phyloP scores from a whole-genome alignment of 305 asterid genomes.

The Solanum hybrid region DNA sequence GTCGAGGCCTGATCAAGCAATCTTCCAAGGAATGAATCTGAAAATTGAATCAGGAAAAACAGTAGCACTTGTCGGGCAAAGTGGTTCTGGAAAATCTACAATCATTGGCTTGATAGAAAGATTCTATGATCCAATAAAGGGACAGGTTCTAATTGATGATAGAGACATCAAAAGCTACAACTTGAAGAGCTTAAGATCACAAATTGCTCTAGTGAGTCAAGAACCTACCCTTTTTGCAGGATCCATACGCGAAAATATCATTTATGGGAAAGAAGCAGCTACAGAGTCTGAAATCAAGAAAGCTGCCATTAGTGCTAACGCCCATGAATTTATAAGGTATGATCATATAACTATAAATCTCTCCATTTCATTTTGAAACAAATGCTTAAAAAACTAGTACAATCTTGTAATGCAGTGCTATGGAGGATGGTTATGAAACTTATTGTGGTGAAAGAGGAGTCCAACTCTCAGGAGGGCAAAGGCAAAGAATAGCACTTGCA shows the following conservation, averaged over 20 bases:
- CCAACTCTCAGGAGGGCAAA: constrained; percentile 77
- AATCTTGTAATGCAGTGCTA: constrained; percentile 29
- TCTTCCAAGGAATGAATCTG: constrained; percentile 50
- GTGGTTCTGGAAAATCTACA: constrained; percentile 83
- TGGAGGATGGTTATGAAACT: constrained; percentile 59
- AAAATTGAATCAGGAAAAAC: constrained; percentile 51
- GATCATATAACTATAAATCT: neutral
- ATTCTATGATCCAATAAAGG: constrained; percentile 63
- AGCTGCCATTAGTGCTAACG: constrained; percentile 61
- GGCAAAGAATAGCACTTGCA: constrained; percentile 63
- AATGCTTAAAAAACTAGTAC: neutral
- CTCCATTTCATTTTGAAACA: neutral
- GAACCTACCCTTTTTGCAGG: constrained; percentile 69
- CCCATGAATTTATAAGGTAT: constrained; percentile 71
- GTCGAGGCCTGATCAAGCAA: constrained; percentile 57
- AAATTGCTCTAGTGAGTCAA: constrained; percentile 70
- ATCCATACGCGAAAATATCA: constrained; percentile 47
- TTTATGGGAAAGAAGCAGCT: constrained; percentile 41
- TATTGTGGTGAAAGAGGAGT: constrained; percentile 76
- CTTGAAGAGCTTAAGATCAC: constrained; percentile 51
- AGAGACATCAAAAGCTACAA: constrained; percentile 46
- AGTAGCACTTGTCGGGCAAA: constrained; percentile 62
- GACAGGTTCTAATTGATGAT: constrained; percentile 44
- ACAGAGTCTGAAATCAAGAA: constrained; percentile 53
- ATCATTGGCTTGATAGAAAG: constrained; percentile 58